A percentile compares a stretch with the other conserved stretches of the same genome.
Conservation (phyloP, 2,329 filamentous ascomycete species). For the Talaromyces piceae region DNA sequence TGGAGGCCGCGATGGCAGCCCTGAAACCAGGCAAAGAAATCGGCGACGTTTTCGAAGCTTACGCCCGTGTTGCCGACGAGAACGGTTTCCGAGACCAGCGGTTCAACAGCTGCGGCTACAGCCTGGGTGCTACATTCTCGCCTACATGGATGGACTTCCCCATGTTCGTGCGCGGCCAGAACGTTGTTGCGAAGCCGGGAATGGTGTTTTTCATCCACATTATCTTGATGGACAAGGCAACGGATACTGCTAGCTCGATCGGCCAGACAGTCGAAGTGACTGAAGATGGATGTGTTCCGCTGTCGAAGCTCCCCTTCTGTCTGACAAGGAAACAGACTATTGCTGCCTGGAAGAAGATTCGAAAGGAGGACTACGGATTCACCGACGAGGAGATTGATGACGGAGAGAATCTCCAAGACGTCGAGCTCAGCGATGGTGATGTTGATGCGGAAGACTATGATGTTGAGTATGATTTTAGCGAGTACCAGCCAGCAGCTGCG, state of each 20-base stretch:
- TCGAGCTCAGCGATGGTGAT: slow-evolving; percentile 27
- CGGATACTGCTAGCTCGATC: slow-evolving; percentile 27
- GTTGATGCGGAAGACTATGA: slow-evolving; percentile 26
- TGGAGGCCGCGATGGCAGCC: slow-evolving; percentile 20
- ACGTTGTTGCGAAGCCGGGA: slow-evolving; percentile 15
- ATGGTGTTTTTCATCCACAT: slow-evolving; percentile 32
- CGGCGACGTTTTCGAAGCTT: slow-evolving; percentile 20
- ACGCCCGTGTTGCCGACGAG: slow-evolving; percentile 24
- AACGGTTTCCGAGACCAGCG: slow-evolving; percentile 25
- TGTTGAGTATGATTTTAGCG: slow-evolving; percentile 29
- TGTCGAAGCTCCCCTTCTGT: slow-evolving; percentile 28
- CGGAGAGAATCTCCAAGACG: slow-evolving; percentile 26
- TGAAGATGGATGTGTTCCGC: slow-evolving; percentile 21
- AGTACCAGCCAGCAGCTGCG: slow-evolving; percentile 19
- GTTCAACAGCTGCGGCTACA: slow-evolving; percentile 25
- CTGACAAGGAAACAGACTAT: slow-evolving; percentile 27
- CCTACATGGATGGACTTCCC: slow-evolving; percentile 8
- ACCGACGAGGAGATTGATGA: slow-evolving; percentile 24
- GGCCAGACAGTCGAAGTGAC: slow-evolving; percentile 23
- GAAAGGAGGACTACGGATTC: slow-evolving; percentile 28
- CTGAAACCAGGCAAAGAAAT: slow-evolving; percentile 22
- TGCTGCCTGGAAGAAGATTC: slow-evolving; percentile 28
- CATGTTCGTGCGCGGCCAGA: slow-evolving; percentile 8
- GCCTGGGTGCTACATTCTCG: slow-evolving; percentile 23
- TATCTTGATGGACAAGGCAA: slow-evolving; percentile 29